phyloP scores from a whole-genome alignment of 805 yeast genomes.

The Ogataea trehalophila region DNA sequence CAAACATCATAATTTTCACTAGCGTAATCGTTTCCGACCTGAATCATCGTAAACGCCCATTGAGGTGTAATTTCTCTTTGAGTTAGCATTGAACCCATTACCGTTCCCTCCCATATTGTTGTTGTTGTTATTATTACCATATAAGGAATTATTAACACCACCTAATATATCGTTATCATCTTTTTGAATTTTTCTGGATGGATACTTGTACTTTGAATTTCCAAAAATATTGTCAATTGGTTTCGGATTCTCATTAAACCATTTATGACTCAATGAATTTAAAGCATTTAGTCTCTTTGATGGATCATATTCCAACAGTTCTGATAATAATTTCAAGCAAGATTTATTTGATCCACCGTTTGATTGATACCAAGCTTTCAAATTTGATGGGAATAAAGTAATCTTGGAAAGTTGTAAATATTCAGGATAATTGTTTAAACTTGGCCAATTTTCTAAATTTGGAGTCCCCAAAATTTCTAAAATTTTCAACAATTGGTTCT shows the following conservation, averaged over 20 bases:
- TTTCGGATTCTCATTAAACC: slow-evolving; percentile 66
- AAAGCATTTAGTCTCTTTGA: slow-evolving; percentile 71
- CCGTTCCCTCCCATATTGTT: neutral
- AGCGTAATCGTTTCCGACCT: neutral
- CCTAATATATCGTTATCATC: slow-evolving; percentile 74
- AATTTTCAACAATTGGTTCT: slow-evolving; percentile 85
- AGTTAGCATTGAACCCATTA: neutral
- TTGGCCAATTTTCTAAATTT: slow-evolving; percentile 70
- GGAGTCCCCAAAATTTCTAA: slow-evolving; percentile 95
- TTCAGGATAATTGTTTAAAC: slow-evolving; percentile 78
- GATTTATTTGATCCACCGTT: slow-evolving; percentile 69
- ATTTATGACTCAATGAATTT: slow-evolving; percentile 70
- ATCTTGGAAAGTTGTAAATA: slow-evolving; percentile 57
- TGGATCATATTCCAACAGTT: slow-evolving; percentile 80
- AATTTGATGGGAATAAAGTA: slow-evolving; percentile 59
- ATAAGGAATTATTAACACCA: slow-evolving; percentile 23
- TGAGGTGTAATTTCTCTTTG: neutral
- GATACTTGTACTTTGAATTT: slow-evolving; percentile 68
- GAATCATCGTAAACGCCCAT: neutral
- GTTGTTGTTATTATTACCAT: slow-evolving; percentile 9
- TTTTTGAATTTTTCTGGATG: slow-evolving; percentile 78
- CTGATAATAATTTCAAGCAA: slow-evolving; percentile 61
- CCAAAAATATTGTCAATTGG: slow-evolving; percentile 78
- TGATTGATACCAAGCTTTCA: slow-evolving; percentile 81
- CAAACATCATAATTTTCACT: neutral